These are phyloP conservation scores for Calonectria pseudoreteaudii DNA, from an alignment of 2,329 filamentous ascomycete genomes.

Conservation along the genomic window DNA sequence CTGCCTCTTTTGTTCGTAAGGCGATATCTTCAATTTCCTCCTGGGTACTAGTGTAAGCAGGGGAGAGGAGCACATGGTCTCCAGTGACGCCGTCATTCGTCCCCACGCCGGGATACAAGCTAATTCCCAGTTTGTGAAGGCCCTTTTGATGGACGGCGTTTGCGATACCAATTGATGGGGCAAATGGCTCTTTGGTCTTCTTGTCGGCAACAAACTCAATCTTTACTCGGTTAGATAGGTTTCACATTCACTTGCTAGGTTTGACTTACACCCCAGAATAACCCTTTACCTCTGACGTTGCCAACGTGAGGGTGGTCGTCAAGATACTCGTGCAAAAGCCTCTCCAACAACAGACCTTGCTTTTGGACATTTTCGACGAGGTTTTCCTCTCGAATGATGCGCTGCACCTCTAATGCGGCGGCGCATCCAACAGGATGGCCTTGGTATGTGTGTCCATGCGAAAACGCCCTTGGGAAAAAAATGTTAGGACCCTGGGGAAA, in stretches of 20 bases:
- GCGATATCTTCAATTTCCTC: constrained; percentile 25
- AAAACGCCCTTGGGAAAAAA: constrained; percentile 11
- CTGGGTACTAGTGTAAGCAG: constrained; percentile 59
- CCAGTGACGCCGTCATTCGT: constrained; percentile 34
- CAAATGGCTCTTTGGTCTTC: constrained; percentile 32
- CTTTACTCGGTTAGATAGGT: neutral
- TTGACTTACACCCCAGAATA: constrained; percentile 34
- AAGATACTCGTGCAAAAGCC: constrained; percentile 35
- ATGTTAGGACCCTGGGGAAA: neutral
- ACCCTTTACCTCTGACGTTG: constrained; percentile 33
- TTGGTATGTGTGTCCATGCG: constrained; percentile 32
- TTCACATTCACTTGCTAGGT: too few relatives aligned
- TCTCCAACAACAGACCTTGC: constrained; percentile 23
- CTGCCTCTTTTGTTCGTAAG: neutral
- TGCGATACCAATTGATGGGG: neutral
- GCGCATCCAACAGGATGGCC: constrained; percentile 44
- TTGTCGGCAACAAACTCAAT: constrained; percentile 38
- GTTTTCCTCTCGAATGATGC: constrained; percentile 39
- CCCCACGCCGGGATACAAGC: neutral
- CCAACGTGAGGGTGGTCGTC: constrained; percentile 32
- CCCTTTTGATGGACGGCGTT: neutral
- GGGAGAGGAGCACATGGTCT: constrained; percentile 39
- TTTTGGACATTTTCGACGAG: constrained; percentile 34
- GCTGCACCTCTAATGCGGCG: constrained; percentile 43
- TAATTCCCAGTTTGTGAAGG: neutral